A percentile compares a stretch with the other conserved stretches of the same genome.
Conservation (phyloP, 352 stramenopile species). For the Thalassiosira hispida region DNA sequence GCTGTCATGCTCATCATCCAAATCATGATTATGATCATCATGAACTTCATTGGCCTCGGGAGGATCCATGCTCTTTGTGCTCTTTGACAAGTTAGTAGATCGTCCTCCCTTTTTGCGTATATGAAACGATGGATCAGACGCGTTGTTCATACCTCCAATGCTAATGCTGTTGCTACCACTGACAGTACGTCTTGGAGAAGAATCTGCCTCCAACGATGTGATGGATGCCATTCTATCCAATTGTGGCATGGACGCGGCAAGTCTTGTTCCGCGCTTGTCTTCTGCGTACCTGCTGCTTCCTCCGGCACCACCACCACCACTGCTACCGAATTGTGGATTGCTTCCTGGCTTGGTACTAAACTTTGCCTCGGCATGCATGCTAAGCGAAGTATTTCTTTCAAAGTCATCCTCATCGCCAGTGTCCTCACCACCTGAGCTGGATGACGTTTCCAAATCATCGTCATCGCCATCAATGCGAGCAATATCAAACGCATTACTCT, state of each 20-base stretch:
- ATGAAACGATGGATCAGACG: too few relatives aligned
- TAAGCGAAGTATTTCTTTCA: constrained; percentile 45
- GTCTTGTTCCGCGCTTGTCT: constrained; percentile 26
- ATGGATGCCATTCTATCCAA: too few relatives aligned
- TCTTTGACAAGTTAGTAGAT: background rate
- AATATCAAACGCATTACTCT: constrained; percentile 21
- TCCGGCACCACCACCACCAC: constrained; percentile 9
- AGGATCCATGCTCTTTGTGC: constrained; percentile 21
- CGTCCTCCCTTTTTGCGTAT: background rate
- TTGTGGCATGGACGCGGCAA: too few relatives aligned
- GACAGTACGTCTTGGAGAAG: background rate
- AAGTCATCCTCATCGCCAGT: constrained; percentile 37
- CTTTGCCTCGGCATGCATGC: constrained; percentile 52
- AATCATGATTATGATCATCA: constrained; percentile 13
- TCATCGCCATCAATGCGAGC: constrained; percentile 2
- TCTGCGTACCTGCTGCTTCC: constrained; percentile 24
- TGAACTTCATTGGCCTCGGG: constrained; percentile 30
- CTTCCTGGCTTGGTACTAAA: too few relatives aligned
- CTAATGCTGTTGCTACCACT: too few relatives aligned
- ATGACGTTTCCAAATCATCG: constrained; percentile 2
- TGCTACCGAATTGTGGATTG: too few relatives aligned
- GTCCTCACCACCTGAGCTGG: background rate
- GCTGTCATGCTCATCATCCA: background rate
- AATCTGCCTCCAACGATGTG: too few relatives aligned
- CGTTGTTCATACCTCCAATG: too few relatives aligned